Conservation (phyloP, 805 yeast species). For the Candida morakotiae region DNA sequence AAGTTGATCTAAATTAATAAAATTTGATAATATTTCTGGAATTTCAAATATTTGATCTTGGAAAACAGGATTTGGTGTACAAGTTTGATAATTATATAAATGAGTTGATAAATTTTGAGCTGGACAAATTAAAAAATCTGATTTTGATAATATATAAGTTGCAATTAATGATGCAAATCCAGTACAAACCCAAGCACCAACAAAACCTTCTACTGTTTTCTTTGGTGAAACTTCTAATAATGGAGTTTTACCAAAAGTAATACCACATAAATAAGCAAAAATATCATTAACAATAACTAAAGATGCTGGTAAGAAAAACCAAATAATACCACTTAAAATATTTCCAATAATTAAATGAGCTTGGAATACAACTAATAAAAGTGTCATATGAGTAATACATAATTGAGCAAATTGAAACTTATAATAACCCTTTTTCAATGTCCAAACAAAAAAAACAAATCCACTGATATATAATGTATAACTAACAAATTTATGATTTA, state of each 20-base stretch:
- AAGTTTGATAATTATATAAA: constrained; percentile 58
- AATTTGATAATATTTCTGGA: constrained; percentile 61
- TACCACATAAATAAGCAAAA: constrained; percentile 95
- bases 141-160: constrained; percentile 59
- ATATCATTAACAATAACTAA: constrained; percentile 92
- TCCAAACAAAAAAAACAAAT: constrained; percentile 83
- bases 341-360: constrained; percentile 90
- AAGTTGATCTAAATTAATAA: constrained; percentile 40
- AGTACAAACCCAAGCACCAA: constrained; percentile 97
- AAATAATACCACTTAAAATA: constrained; percentile 83
- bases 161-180: constrained; percentile 66
- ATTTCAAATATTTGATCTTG: constrained; percentile 71
- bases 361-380: constrained; percentile 86
- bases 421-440: constrained; percentile 83
- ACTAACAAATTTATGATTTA: constrained; percentile 79
- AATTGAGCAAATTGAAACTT: constrained; percentile 92
- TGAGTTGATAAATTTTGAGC: constrained; percentile 62
- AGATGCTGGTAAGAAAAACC: constrained; percentile 92
- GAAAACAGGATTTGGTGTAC: constrained; percentile 89
- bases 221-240: constrained; percentile 92
- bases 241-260: constrained; percentile 91
- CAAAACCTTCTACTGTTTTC: constrained; percentile 94
- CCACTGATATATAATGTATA: constrained; percentile 85
- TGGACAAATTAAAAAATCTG: constrained; percentile 84
- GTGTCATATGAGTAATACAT: constrained; percentile 90